phyloP scores from a whole-genome alignment of 352 stramenopile genomes.

The Phytophthora pluvialis region DNA sequence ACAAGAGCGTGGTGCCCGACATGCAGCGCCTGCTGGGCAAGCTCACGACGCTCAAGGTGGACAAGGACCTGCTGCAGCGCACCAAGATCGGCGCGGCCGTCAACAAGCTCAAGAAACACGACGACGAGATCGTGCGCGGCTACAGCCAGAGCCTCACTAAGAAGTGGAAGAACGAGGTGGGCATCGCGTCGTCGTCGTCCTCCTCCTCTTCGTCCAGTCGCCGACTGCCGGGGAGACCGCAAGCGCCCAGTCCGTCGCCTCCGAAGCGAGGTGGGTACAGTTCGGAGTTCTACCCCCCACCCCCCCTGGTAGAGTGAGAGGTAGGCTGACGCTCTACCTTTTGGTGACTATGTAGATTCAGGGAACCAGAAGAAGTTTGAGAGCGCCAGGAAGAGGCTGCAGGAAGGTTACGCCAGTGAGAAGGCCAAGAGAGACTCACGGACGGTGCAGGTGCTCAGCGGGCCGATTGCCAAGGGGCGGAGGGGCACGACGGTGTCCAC shows the following conservation, averaged over 20 bases:
- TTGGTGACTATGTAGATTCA: conserved; percentile 17
- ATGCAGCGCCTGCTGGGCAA: conserved; percentile 74
- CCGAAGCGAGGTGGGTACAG: conserved; percentile 34
- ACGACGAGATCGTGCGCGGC: conserved; percentile 78
- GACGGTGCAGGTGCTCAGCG: conserved; percentile 75
- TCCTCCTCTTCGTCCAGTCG: conserved; percentile 12
- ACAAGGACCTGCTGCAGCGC: conserved; percentile 75
- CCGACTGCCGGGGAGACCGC: conserved; percentile 11
- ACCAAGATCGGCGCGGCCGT: conserved; percentile 85
- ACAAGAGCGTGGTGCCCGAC: conserved; percentile 61
- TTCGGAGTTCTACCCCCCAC: not conserved
- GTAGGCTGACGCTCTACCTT: conserved; percentile 1
- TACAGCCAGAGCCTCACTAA: conserved; percentile 86
- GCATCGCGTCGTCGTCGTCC: conserved; percentile 31
- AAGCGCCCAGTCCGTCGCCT: conserved; percentile 33
- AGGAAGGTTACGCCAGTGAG: conserved; percentile 77
- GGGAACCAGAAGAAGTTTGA: conserved; percentile 62
- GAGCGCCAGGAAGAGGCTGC: conserved; percentile 72
- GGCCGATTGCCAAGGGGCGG: conserved; percentile 58
- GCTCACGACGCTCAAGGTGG: conserved; percentile 79
- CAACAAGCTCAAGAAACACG: conserved; percentile 87
- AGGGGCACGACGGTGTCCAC: conserved; percentile 72
- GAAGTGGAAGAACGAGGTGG: conserved; percentile 84
- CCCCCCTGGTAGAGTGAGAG: no score
- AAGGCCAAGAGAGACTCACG: conserved; percentile 74